phyloP scores from a whole-genome alignment of 2,329 filamentous ascomycete species.

The Teratosphaeria zuluensis region DNA sequence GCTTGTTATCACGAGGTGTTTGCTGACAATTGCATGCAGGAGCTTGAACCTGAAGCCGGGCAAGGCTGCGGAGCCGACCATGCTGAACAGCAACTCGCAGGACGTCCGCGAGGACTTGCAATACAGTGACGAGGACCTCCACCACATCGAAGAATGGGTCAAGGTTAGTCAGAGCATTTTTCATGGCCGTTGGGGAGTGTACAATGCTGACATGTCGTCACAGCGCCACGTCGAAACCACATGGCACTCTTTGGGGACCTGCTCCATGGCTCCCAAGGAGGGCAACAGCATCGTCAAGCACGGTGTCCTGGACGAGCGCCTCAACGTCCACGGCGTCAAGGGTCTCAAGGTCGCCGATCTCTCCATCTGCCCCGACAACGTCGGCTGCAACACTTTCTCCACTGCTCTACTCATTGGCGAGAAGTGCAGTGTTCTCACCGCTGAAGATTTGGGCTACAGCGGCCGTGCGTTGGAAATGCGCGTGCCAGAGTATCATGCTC shows the following conservation, averaged over 20 bases:
- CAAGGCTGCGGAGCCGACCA: conserved; percentile 38
- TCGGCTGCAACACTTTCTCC: conserved; percentile 53
- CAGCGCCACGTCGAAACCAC: conserved; percentile 66
- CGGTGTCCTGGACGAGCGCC: conserved; percentile 64
- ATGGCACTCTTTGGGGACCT: conserved; percentile 59
- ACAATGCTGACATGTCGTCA: conserved; percentile 2
- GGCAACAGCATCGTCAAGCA: conserved; percentile 75
- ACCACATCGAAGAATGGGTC: conserved; percentile 56
- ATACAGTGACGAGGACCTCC: conserved; percentile 54
- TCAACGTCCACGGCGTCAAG: conserved; percentile 69
- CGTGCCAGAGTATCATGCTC: conserved; percentile 44
- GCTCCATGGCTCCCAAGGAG: conserved; percentile 65
- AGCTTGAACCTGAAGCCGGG: conserved; percentile 49
- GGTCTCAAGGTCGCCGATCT: conserved; percentile 69
- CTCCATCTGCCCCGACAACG: conserved; percentile 69
- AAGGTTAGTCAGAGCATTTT: conserved; percentile 45
- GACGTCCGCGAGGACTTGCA: conserved; percentile 53
- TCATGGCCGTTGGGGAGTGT: not conserved
- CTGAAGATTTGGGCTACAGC: conserved; percentile 65
- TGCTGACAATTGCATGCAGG: conserved; percentile 37
- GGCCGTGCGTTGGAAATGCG: conserved; percentile 68
- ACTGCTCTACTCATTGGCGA: conserved; percentile 68
- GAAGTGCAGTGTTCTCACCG: conserved; percentile 60
- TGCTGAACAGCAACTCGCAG: conserved; percentile 56
- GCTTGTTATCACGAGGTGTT: not conserved